These are phyloP conservation scores for Trametes versicolor DNA, from an alignment of 1,284 basidiomycete genomes.

Conservation along the genomic window DNA sequence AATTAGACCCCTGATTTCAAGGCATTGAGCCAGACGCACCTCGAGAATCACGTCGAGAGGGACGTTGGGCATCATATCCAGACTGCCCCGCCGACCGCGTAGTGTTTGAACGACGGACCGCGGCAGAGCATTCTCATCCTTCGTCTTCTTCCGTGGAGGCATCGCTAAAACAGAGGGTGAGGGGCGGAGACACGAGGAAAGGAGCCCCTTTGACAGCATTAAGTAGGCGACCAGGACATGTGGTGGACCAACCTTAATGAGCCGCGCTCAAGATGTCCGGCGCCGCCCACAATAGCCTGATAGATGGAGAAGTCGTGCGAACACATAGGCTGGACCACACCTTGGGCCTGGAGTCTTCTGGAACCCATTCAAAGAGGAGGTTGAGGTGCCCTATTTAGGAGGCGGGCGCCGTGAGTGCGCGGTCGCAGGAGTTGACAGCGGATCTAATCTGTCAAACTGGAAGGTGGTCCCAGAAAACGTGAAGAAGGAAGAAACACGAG, in stretches of 20 bases:
- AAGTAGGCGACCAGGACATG: not conserved
- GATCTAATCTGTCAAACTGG: too few relatives aligned
- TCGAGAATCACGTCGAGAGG: not conserved
- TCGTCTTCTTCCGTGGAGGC: not conserved
- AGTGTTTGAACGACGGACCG: not conserved
- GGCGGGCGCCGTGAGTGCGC: too few relatives aligned
- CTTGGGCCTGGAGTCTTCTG: too few relatives aligned
- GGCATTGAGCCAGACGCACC: not conserved
- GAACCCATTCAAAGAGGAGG: too few relatives aligned
- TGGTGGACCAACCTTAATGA: not conserved
- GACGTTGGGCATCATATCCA: not conserved
- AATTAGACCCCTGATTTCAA: not conserved
- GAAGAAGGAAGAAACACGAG: too few relatives aligned
- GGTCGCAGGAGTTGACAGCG: too few relatives aligned
- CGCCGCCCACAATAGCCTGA: too few relatives aligned
- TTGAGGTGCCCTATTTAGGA: too few relatives aligned
- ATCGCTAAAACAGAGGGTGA: not conserved
- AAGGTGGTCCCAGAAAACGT: too few relatives aligned
- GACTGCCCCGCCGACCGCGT: not conserved
- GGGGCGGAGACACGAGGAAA: not conserved
- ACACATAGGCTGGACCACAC: too few relatives aligned
- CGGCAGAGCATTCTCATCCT: not conserved
- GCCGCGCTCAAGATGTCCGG: too few relatives aligned
- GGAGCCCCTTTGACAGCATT: not conserved
- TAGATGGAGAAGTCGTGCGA: too few relatives aligned